These are phyloP conservation scores for Podaxis rugospora DNA, from an alignment of 768 basidiomycete genomes.

Conservation along the genomic window DNA sequence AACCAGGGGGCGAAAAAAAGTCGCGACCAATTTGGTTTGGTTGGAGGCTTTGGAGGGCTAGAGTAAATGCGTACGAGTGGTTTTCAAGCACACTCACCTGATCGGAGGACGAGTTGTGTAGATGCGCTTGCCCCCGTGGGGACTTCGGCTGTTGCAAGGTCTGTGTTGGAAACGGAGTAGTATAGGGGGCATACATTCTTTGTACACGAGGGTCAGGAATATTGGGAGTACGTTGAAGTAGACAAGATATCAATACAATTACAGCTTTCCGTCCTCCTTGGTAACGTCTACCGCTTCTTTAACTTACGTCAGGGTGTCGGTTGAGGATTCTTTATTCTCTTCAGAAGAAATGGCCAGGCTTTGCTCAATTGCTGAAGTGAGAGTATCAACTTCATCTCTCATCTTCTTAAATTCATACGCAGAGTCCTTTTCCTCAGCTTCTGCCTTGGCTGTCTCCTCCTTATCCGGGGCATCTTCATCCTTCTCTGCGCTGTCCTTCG, in stretches of 20 bases:
- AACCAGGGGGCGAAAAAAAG: background rate
- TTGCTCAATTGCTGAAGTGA: constrained; percentile 28
- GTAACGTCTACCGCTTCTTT: background rate
- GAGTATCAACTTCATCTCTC: constrained; percentile 25
- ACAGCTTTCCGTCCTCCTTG: constrained; percentile 1
- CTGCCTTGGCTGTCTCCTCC: constrained; percentile 10
- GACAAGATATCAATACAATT: background rate
- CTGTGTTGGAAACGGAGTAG: constrained; percentile 74
- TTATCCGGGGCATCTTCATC: constrained; percentile 11
- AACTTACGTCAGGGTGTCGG: background rate
- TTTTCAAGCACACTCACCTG: background rate
- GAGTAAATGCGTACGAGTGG: constrained; percentile 4
- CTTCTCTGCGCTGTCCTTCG: constrained; percentile 25
- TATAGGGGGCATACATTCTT: constrained; percentile 73
- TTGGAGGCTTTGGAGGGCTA: background rate
- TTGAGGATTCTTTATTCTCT: background rate
- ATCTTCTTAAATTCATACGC: constrained; percentile 14
- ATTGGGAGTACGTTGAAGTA: background rate
- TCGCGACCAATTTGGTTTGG: background rate
- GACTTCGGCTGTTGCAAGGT: constrained; percentile 79
- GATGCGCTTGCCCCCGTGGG: constrained; percentile 62
- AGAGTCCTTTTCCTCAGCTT: constrained; percentile 11
- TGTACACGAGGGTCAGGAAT: background rate
- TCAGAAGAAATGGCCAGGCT: constrained; percentile 18
- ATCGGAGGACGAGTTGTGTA: constrained; percentile 34